Conservation (phyloP, 768 basidiomycete genomes). For the Rhizopogon rudus region DNA sequence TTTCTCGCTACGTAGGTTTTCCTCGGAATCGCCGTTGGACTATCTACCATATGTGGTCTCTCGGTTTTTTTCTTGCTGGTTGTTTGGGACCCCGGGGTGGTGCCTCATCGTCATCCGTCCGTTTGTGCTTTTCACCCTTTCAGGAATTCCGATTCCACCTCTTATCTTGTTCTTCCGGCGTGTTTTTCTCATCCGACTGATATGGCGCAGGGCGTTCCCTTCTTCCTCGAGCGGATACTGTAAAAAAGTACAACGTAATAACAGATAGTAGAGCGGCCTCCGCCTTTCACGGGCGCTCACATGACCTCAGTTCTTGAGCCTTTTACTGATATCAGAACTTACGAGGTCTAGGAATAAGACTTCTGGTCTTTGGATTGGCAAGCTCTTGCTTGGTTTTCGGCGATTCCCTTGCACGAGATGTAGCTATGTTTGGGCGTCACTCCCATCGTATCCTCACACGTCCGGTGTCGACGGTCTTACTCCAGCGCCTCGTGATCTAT, state of each 20-base stretch:
- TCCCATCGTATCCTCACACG: too few species aligned
- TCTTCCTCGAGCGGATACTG: slow-evolving; percentile 24
- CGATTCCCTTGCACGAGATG: slow-evolving; percentile 27
- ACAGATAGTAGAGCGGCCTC: background rate
- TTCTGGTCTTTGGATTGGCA: slow-evolving; percentile 26
- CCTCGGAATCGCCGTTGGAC: background rate
- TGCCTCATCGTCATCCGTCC: slow-evolving; percentile 1
- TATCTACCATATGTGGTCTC: background rate
- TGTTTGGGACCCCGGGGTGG: too few species aligned
- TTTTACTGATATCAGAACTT: slow-evolving; percentile 1
- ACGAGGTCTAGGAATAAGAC: background rate
- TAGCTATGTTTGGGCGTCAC: slow-evolving; percentile 7
- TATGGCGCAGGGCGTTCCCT: background rate
- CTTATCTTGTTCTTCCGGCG: background rate
- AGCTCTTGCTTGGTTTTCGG: slow-evolving; percentile 22
- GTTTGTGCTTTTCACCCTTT: slow-evolving; percentile 10
- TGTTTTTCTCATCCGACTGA: slow-evolving; percentile 3
- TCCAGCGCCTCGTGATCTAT: slow-evolving; percentile 8
- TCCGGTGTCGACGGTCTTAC: too few species aligned
- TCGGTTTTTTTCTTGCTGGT: background rate
- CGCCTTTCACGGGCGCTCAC: slow-evolving; percentile 12
- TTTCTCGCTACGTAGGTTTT: background rate
- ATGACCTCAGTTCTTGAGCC: slow-evolving; percentile 30
- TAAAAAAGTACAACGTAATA: background rate
- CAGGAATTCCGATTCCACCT: background rate